Base-by-base conservation (phyloP, 441 rosid species). In the Omphalea diandra region DNA sequence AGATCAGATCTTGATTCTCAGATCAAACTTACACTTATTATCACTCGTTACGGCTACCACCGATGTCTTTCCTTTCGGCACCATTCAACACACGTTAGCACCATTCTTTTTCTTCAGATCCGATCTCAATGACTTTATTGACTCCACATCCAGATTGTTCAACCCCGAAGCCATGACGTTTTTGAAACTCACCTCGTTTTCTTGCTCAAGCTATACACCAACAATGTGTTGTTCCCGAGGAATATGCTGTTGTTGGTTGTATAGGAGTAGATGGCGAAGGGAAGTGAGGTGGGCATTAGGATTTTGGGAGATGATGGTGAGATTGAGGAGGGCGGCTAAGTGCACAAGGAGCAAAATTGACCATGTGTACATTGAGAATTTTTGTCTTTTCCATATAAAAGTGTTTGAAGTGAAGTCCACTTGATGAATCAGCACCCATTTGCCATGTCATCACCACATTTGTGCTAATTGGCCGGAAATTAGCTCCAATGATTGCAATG, bases 271-370 rank as follows among this genome's bases (percentile, higher is more conserved):
- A 95, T 46, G 36, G 88, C 49, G 20, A 83, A 73, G 32, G 68
- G 82, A 81, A 90, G 2, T 82, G 40, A 95, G 55, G 74, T 90
- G 90, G n/a, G 86, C 84, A 81, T 94, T 95, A 0, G 95, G 95
- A 81, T 95, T 95, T 59, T 65, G 85, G 26, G 98, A 86, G 67
- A 85, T 78, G 57, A 95, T 67, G 63, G 86, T 79, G 82, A 95
- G 81, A 33, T 85, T 81, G 68, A 95, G 78, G 56, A 77, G 79
- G 56, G 97, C 74, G 78, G 61, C 33, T 57, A 94, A 38, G 43
- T 59, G 81, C n/a, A n/a, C n/a, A n/a, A n/a, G n/a, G n/a, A n/a
- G n/a, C n/a, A n/a, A n/a, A n/a, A n/a, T n/a, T n/a, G n/a, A n/a
- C n/a, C n/a, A n/a, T n/a, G n/a, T n/a, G n/a, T n/a, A n/a, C n/a